Conservation (phyloP, 306 rosid species). For the peach (Prunus persica) region Prunus_persica_NCBIv2 NC_034010.1:24855501-24856000, state of each 20-base stretch:
- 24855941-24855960: not conserved
- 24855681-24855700: conserved; percentile 90
- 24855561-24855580: not conserved
- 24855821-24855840: not conserved
- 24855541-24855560: conserved; percentile 8
- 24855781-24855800: not conserved
- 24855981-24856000: not conserved
- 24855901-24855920: not conserved
- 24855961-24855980: not conserved
- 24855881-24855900: not conserved
- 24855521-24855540: conserved; percentile 97
- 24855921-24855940: not conserved
- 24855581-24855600: not conserved
- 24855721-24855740: conserved; percentile 99
- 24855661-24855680: conserved; percentile 95
- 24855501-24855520: conserved; percentile 93
- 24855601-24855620: not conserved
- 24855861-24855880: not conserved
- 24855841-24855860: not conserved
- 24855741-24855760: conserved; percentile 98
- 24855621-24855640: conserved; percentile 9
- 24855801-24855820: not conserved
- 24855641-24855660: conserved; percentile 99
- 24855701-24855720: conserved; percentile 98
- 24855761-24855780: conserved; percentile 14